Evolutionary conservation across 129 eudicot species (phyloP).

Genomic region (Flaveria robusta): DNA sequence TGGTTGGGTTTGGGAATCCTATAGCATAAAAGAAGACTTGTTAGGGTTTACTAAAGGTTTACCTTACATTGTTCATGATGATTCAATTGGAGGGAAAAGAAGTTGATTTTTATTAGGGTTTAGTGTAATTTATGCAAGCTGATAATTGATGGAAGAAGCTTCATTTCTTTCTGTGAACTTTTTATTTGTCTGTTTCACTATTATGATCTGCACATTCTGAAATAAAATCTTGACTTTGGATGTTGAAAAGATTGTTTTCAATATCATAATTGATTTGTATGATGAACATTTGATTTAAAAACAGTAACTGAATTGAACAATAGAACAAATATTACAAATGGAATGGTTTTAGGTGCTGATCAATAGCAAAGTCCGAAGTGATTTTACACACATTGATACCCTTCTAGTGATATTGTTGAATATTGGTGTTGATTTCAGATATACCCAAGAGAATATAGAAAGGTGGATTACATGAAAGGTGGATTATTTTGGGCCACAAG

Average conservation of each 20-base stretch:
- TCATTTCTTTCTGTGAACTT: background rate
- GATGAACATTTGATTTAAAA: too few relatives aligned
- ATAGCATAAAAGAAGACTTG: background rate
- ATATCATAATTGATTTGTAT: too few relatives aligned
- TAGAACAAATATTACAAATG: background rate
- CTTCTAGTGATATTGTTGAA: background rate
- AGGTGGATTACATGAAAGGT: background rate
- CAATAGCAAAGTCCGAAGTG: too few relatives aligned
- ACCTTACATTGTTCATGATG: background rate
- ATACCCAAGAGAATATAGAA: background rate
- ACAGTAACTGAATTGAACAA: background rate
- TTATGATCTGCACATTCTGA: background rate
- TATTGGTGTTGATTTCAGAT: background rate
- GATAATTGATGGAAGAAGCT: background rate
- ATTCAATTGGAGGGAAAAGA: background rate
- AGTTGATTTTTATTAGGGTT: background rate
- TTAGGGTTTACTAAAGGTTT: conserved; percentile 31
- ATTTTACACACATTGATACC: too few relatives aligned
- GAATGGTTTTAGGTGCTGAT: background rate
- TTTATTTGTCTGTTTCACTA: too few relatives aligned
- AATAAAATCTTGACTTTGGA: background rate
- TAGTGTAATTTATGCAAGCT: background rate
- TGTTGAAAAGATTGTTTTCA: background rate
- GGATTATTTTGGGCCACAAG: background rate
- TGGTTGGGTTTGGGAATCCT: too few relatives aligned